These are phyloP conservation scores for Colletotrichum incanum DNA, from an alignment of 2,329 filamentous ascomycete species.

Conservation along the genomic window DNA sequence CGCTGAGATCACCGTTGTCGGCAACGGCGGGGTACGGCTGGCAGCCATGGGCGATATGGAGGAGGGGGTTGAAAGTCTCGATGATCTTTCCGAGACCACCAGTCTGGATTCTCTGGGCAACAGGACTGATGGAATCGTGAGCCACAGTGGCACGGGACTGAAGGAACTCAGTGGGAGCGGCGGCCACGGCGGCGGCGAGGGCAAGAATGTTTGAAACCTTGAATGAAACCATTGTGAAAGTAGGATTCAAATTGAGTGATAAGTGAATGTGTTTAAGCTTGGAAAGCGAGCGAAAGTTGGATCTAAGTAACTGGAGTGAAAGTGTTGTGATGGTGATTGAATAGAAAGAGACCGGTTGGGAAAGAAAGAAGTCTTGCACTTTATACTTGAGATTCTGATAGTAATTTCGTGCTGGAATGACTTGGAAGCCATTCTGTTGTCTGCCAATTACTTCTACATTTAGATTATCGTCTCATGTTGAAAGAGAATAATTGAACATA, in stretches of 20 bases:
- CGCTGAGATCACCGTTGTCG: constrained; percentile 45
- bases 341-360: too few species aligned
- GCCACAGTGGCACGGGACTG: constrained; percentile 20
- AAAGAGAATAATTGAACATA: neutral
- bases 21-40: constrained; percentile 44
- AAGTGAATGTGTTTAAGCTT: too few species aligned
- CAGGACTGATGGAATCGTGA: constrained; percentile 25
- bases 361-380: too few species aligned
- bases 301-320: too few species aligned
- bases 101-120: constrained; percentile 21
- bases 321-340: too few species aligned
- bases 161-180: constrained; percentile 21
- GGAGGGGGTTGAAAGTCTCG: constrained; percentile 43
- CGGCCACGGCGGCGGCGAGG: constrained; percentile 24
- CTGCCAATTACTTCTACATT: neutral
- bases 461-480: constrained; percentile 19
- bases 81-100: constrained; percentile 40
- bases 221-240: constrained; percentile 18
- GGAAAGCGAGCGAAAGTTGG: too few species aligned
- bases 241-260: too few species aligned
- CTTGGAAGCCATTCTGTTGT: neutral
- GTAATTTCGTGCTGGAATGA: neutral
- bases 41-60: constrained; percentile 48
- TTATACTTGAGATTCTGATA: neutral
- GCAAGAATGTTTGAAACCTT: constrained; percentile 27